Percentiles rank a stretch among this genome's conserved stretches.
These are phyloP conservation scores for Fusarium agapanthi DNA, from an alignment of 2,329 filamentous ascomycete species.

Conservation along the genomic window DNA sequence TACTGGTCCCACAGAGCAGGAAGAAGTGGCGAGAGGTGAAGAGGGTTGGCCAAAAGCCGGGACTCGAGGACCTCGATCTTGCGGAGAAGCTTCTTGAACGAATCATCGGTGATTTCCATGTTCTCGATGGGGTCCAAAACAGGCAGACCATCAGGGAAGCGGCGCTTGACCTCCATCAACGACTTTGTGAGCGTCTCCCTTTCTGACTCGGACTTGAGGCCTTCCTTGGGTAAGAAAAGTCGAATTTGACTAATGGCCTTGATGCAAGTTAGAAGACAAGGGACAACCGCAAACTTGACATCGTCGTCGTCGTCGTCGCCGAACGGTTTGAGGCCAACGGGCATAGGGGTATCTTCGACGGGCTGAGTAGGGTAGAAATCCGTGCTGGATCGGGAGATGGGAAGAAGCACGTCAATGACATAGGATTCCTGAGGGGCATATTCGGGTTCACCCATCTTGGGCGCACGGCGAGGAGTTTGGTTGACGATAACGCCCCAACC, in stretches of 20 bases:
- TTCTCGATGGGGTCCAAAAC: slow-evolving; percentile 93
- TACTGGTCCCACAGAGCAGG: slow-evolving; percentile 89
- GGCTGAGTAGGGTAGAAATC: slow-evolving; percentile 52
- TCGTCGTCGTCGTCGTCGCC: slow-evolving; percentile 46
- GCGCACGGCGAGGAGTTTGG: slow-evolving; percentile 70
- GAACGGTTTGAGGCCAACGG: slow-evolving; percentile 64
- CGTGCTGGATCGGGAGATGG: slow-evolving; percentile 60
- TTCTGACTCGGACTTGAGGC: slow-evolving; percentile 70
- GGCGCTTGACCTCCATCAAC: slow-evolving; percentile 80
- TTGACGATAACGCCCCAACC: slow-evolving; percentile 93
- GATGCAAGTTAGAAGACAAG: slow-evolving; percentile 85
- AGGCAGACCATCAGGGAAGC: slow-evolving; percentile 92
- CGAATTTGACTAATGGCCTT: slow-evolving; percentile 85
- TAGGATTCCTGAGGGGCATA: slow-evolving; percentile 79
- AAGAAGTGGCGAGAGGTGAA: slow-evolving; percentile 89
- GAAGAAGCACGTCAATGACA: slow-evolving; percentile 83
- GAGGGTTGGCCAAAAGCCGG: slow-evolving; percentile 83
- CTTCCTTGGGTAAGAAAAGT: slow-evolving; percentile 82
- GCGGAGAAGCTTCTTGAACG: slow-evolving; percentile 89
- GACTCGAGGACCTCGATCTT: slow-evolving; percentile 99
- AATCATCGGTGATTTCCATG: slow-evolving; percentile 92
- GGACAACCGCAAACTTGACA: slow-evolving; percentile 60
- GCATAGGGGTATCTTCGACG: slow-evolving; percentile 55
- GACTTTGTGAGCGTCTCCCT: slow-evolving; percentile 73
- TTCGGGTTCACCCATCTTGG: slow-evolving; percentile 74